Evolutionary conservation across 2,329 filamentous ascomycete genomes (phyloP), one percentile per base, ranked within the genome.

Genomic region (Neopestalotiopsis clavispora): DNA sequence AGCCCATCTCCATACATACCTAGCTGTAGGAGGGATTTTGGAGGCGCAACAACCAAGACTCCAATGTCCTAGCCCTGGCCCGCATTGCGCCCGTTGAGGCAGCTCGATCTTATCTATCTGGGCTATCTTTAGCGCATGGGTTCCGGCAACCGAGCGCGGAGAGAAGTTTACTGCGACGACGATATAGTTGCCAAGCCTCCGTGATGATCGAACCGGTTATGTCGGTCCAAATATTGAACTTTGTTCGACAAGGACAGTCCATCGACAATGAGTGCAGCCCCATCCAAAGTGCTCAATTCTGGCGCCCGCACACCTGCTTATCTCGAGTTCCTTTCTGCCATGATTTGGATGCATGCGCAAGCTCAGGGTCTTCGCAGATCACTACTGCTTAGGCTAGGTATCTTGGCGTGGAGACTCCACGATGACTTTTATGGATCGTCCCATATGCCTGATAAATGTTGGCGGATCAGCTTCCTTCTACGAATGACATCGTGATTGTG

Each of bases 21-120:
- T 52, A 23, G 23, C 23, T 28, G 23, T 20, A 52, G 9, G 45
- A 52, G 45, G n/a, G 17, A 23, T 7, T n/a, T 20, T 52, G 17
- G 45, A 20, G 45, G 45, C 45, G 45, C 3, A 9, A 62, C 34
- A 32, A 38, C 32, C 9, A 40, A 17, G 32, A 20, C 28, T 13
- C 32, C 34, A 34, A 40, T 12, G 13, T 10, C 23, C 57, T 59
- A 32, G 17, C 45, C 45, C n/a, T 14, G 59, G n/a, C 30, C 59
- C 59, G 34, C 34, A 62, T 30, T 62, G 32, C 32, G 28, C 59
- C 59, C 30, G 30, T 52, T 62, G 32, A 42, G 59, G 59, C 59
- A 62, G 59, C 59, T 62, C 59, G 32, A 62, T 40, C 32, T 62
- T 62, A 62, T 62, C 59, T 62, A 40, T 40, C 32, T 62, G 32